Percentiles rank a stretch among this genome's conserved stretches.
Conservation (phyloP, 495 filamentous ascomycete genomes). For the Evernia prunastri region DNA sequence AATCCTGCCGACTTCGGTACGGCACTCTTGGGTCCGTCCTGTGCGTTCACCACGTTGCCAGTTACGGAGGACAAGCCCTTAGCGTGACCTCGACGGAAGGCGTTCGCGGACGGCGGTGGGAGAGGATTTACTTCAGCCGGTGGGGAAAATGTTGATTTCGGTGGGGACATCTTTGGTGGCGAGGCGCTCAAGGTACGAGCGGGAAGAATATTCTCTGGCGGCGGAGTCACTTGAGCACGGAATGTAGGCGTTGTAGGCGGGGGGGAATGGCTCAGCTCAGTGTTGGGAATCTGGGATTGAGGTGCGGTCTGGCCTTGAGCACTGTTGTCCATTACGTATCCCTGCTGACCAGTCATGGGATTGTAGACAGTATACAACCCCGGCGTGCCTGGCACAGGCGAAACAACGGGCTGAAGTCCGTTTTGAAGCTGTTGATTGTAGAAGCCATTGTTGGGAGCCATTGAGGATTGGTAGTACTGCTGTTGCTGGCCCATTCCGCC, state of each 20-base stretch:
- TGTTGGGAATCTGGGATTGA: conserved; percentile 33
- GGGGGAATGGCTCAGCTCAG: conserved; percentile 35
- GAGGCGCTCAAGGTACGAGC: conserved; percentile 25
- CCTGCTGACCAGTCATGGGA: conserved; percentile 71
- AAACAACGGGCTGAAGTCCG: conserved; percentile 63
- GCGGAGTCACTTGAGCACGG: conserved; percentile 75
- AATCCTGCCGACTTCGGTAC: conserved; percentile 73
- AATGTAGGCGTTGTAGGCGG: conserved; percentile 51
- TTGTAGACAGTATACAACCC: conserved; percentile 79
- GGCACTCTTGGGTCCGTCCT: conserved; percentile 51
- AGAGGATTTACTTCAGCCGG: conserved; percentile 62
- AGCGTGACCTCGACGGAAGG: conserved; percentile 88
- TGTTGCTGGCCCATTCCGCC: conserved; percentile 38
- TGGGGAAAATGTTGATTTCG: conserved; percentile 57
- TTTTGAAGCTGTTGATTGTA: conserved; percentile 68
- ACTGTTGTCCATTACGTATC: conserved; percentile 58
- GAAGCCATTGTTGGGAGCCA: conserved; percentile 45
- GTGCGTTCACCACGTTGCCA: conserved; percentile 49
- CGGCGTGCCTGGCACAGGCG: conserved; percentile 61
- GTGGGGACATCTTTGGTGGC: conserved; percentile 51
- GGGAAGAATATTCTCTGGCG: conserved; percentile 47
- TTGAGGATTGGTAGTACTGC: conserved; percentile 34
- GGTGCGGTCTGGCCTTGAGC: conserved; percentile 33
- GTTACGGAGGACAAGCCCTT: conserved; percentile 78
- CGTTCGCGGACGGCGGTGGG: conserved; percentile 72